A percentile compares a stretch with the other conserved stretches of the same genome.
Evolutionary conservation across 352 stramenopile species (phyloP).

Genomic region (Pythium folliculosum): DNA sequence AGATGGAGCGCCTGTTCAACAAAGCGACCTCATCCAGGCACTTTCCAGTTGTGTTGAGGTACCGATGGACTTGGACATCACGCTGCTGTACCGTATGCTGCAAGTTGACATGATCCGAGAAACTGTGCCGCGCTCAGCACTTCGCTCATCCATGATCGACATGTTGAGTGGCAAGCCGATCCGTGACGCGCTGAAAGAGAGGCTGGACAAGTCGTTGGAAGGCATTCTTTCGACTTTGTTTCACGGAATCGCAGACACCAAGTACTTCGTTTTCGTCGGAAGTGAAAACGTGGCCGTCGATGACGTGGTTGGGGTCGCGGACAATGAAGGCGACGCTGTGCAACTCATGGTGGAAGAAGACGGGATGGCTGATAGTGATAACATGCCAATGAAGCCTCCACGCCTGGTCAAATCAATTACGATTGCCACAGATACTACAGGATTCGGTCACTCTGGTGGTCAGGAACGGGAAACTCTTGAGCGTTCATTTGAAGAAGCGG

Average conservation of each 20-base stretch:
- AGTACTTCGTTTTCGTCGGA: slow-evolving; percentile 85
- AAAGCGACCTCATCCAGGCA: slow-evolving; percentile 85
- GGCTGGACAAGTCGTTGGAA: slow-evolving; percentile 75
- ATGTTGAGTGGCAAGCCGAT: slow-evolving; percentile 37
- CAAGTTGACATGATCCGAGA: slow-evolving; percentile 42
- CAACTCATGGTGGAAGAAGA: slow-evolving; percentile 71
- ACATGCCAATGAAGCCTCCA: slow-evolving; percentile 3
- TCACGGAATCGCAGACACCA: slow-evolving; percentile 63
- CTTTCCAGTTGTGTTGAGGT: slow-evolving; percentile 86
- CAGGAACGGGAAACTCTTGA: background rate
- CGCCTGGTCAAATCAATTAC: slow-evolving; percentile 24
- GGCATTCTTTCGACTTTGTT: slow-evolving; percentile 63
- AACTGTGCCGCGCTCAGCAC: slow-evolving; percentile 31
- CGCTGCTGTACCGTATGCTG: slow-evolving; percentile 84
- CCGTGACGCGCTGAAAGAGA: slow-evolving; percentile 54
- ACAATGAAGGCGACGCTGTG: slow-evolving; percentile 45
- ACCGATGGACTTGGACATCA: slow-evolving; percentile 86
- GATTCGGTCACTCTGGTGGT: background rate
- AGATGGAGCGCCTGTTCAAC: slow-evolving; percentile 70
- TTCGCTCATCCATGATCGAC: slow-evolving; percentile 26
- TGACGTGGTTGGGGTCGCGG: slow-evolving; percentile 46
- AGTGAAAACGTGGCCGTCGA: slow-evolving; percentile 61
- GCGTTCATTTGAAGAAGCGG: background rate
- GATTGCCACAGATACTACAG: slow-evolving; percentile 6
- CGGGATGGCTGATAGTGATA: slow-evolving; percentile 7